Evolutionary conservation across 2,329 filamentous ascomycete species (phyloP), one percentile per base, ranked within the genome.

Genomic region (Trichoderma sp.): DNA sequence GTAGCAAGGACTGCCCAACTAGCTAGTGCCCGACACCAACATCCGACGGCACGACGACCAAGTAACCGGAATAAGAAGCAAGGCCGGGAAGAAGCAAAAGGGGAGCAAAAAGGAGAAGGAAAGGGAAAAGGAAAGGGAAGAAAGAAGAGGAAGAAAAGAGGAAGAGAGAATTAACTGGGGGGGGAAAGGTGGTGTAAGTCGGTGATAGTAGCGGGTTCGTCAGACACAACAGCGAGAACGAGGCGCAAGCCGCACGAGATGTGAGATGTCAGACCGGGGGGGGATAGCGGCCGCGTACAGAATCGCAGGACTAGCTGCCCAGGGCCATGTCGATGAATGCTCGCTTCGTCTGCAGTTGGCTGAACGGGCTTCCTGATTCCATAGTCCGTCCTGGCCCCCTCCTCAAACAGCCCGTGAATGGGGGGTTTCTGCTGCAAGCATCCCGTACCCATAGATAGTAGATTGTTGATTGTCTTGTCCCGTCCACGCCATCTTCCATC

Each of bases 241-340:
- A 62, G 59, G 59, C 59, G 59, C 59, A 62, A 62, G 59, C 50
- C 39, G 58, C 58, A 61, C 58, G 48, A 48, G 58, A 61, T 45
- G 59, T 62, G 50, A 54, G 59, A 54, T 61, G 59, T 62, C 15
- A 62, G 50, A 39, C 39, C 56, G 30, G 34, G 59, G 48, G 57
- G n/a, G 41, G 24, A 28, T 26, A 43, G 21, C 58, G 58, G 47
- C 58, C 58, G 48, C 58, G 34, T 17, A 19, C 26, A 51, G 30
- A 43, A 41, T 52, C 50, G 58, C 58, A 61, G 45, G 19, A 55
- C 51, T 43, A 56, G 34, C n/a, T 55, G 51, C 51, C 43, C 34
- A 34, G 50, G 50, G 51, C 30, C 51, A 39, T 55, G 28, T 55
- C 30, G n/a, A 24, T 55, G 21, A 15, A 15, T 56, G 14, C 19